Evolutionary conservation across 306 rosid species (phyloP).

Genomic region (Prunus kanzakura): DNA sequence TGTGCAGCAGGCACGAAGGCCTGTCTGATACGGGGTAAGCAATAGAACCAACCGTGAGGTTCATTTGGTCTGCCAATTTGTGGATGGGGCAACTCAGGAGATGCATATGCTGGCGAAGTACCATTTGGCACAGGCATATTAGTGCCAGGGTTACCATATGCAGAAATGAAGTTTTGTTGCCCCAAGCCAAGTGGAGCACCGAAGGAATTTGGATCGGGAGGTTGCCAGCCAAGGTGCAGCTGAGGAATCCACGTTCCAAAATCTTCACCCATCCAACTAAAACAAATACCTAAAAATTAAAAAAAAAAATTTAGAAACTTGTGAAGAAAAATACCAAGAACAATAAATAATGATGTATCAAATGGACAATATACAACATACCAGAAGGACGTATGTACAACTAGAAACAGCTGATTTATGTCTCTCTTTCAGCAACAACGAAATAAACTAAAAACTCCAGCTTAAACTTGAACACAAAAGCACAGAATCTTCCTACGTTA

Average conservation of each 20-base stretch:
- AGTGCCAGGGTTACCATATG: conserved; percentile 33
- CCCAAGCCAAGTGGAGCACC: conserved; percentile 39
- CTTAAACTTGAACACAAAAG: conserved; percentile 50
- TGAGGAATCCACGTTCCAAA: conserved; percentile 48
- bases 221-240: conserved; percentile 48
- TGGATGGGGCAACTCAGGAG: conserved; percentile 42
- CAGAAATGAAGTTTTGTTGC: conserved; percentile 45
- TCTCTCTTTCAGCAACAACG: conserved; percentile 49
- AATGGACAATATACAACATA: conserved; percentile 23
- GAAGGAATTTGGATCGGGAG: conserved; percentile 44
- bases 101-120: conserved; percentile 29
- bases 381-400: conserved; percentile 59
- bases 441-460: conserved; percentile 61
- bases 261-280: conserved; percentile 75
- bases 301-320: conserved; percentile 7
- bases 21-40: conserved; percentile 58
- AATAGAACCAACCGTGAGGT: conserved; percentile 69
- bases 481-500: conserved; percentile 66
- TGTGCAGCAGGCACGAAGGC: conserved; percentile 42
- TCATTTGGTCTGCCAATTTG: conserved; percentile 50
- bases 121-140: conserved; percentile 36
- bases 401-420: conserved; percentile 47
- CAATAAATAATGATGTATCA: not conserved
- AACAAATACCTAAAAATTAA: conserved; percentile 50
- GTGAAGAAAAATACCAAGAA: not conserved